phyloP scores from a whole-genome alignment of 345 rosid species.

The Barbarea vulgaris region DNA sequence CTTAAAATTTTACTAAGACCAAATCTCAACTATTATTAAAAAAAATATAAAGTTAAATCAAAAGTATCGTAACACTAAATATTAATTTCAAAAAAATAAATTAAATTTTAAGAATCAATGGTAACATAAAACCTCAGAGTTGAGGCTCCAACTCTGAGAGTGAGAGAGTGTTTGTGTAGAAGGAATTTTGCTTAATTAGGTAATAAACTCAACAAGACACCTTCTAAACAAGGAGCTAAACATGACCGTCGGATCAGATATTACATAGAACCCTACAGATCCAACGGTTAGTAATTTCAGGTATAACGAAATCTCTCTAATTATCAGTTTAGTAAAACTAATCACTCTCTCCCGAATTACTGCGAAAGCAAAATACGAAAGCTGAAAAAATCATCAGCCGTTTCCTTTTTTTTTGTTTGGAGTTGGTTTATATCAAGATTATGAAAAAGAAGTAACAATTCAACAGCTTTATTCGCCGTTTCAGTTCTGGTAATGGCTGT shows the following conservation, averaged over 20 bases:
- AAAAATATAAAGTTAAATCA: background rate
- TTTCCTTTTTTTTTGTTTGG: background rate
- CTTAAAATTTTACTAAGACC: background rate
- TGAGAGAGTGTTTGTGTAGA: background rate
- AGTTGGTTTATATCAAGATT: background rate
- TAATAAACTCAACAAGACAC: background rate
- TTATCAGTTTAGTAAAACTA: background rate
- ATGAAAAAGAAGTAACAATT: conserved; percentile 9
- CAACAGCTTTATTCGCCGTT: conserved; percentile 7
- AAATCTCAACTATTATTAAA: background rate
- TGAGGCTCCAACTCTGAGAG: no score
- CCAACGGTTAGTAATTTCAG: conserved; percentile 1
- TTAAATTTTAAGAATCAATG: background rate
- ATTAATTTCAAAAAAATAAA: background rate
- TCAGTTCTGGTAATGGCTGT: conserved; percentile 13
- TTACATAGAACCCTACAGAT: conserved; percentile 23
- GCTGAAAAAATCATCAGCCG: background rate
- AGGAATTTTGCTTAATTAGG: background rate
- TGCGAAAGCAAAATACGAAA: no score
- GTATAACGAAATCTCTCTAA: conserved; percentile 11
- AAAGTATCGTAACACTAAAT: background rate
- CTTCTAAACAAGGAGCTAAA: background rate
- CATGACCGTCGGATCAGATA: conserved; percentile 14
- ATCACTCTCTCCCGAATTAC: conserved; percentile 26
- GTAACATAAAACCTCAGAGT: no score